Evolutionary conservation across 441 rosid species (phyloP), one percentile per base, ranked within the genome.

Genomic region (Euphorbia corollata): DNA sequence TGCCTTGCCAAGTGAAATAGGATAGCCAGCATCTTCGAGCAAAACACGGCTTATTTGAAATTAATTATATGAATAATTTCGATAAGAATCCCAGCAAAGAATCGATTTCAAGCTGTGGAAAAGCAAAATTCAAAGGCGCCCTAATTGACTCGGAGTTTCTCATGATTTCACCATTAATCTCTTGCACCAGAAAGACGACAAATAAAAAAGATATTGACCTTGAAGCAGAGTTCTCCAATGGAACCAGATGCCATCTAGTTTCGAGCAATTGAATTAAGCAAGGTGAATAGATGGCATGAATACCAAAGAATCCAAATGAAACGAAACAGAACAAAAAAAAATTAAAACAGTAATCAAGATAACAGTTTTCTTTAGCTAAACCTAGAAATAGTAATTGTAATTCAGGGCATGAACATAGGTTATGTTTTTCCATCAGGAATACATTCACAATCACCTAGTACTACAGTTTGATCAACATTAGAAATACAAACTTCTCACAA

Each of bases 381-480:
- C 74, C 41, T 74, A 68, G 74, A 63, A 67, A 63, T 66, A 75
- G 66, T 43, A 39, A 64, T 69, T 51, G 71, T 63, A 69, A 32
- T 66, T 57, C 45, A 70, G 79, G 72, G 60, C 72, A 60, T 60
- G 73, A 68, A 47, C 77, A 73, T 75, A 63, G 81, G 81, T 79
- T 71, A 76, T 75, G 82, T 63, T 82, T 63, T 82, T 72, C 73
- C 80, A 67, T 51, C 73, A 36, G 70, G 73, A 82, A 79, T 74
- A 80, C 83, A 78, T 80, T 76, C 81, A 83, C 88, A 80, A 79
- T 74, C 78, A 74, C 84, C 92, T 80, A 84, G 80, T 48, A 74
- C 87, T 81, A 79, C 65, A 76, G 81, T 73, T 79, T 67, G 78
- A 82, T 79, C 78, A 77, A 78, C 80, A 85, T 82, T 81, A 81